Percentiles rank a stretch among this genome's conserved stretches.
Conservation (phyloP, 2,329 filamentous ascomycete genomes). For the Endothia cerciana region DNA sequence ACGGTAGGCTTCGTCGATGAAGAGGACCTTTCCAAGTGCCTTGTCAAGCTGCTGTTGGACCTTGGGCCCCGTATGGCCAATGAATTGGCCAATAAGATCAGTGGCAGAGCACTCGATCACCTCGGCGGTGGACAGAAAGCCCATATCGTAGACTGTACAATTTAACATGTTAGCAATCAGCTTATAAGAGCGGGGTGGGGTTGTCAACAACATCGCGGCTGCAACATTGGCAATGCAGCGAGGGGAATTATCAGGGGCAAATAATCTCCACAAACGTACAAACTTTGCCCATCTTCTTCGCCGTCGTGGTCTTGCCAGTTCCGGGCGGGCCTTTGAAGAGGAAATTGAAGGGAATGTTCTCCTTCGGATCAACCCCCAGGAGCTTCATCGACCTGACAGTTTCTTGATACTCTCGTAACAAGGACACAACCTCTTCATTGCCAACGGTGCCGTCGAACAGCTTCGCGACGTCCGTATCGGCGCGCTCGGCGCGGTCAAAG, state of each 20-base stretch:
- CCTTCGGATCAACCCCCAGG: constrained; percentile 57
- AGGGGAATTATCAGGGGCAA: no score
- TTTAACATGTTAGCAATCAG: neutral
- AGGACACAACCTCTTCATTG: constrained; percentile 55
- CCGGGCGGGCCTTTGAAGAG: constrained; percentile 64
- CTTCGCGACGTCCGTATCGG: constrained; percentile 51
- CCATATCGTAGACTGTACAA: constrained; percentile 65
- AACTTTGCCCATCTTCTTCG: constrained; percentile 67
- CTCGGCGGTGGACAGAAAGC: constrained; percentile 62
- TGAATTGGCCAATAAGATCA: constrained; percentile 69
- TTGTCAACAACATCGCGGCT: constrained; percentile 36
- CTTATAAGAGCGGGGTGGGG: constrained; percentile 46
- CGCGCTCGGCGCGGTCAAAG: constrained; percentile 54
- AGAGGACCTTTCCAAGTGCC: constrained; percentile 67
- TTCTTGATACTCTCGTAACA: constrained; percentile 59
- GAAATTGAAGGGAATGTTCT: constrained; percentile 68
- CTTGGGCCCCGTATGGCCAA: constrained; percentile 73
- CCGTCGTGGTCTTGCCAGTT: constrained; percentile 75
- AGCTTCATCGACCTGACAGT: constrained; percentile 55
- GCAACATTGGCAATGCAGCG: neutral
- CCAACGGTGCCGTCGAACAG: constrained; percentile 65
- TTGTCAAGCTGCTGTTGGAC: constrained; percentile 63
- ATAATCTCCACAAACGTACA: constrained; percentile 3
- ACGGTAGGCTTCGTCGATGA: constrained; percentile 75
- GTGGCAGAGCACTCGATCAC: constrained; percentile 70